Evolutionary conservation across 2,329 filamentous ascomycete genomes (phyloP).

Genomic region (Penicillium sp.): DNA sequence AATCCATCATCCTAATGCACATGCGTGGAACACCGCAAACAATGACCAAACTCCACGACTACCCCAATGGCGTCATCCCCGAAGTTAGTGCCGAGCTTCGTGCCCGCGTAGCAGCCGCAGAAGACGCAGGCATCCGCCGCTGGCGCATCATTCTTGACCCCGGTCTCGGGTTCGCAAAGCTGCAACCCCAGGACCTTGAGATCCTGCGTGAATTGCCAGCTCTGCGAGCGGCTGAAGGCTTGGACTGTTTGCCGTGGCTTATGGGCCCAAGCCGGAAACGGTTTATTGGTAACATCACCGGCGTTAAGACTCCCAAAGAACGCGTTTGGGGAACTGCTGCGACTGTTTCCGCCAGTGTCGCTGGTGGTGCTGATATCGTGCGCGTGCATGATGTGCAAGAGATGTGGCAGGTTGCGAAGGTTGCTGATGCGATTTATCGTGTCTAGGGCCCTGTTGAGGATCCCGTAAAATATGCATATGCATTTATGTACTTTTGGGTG

Average conservation of each 20-base stretch:
- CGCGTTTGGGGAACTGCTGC: slow-evolving; percentile 84
- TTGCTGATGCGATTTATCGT: slow-evolving; percentile 92
- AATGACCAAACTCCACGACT: slow-evolving; percentile 70
- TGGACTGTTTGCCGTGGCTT: slow-evolving; percentile 76
- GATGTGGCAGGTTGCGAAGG: slow-evolving; percentile 80
- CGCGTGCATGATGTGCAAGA: slow-evolving; percentile 86
- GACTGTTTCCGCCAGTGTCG: slow-evolving; percentile 79
- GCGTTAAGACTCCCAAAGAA: slow-evolving; percentile 67
- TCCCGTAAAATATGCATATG: neutral
- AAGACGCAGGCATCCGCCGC: slow-evolving; percentile 77
- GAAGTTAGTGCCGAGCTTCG: slow-evolving; percentile 69
- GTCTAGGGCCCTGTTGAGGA: slow-evolving; percentile 13
- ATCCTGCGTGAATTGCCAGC: slow-evolving; percentile 68
- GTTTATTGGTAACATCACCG: slow-evolving; percentile 83
- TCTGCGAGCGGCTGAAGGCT: slow-evolving; percentile 49
- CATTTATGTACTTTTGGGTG: neutral
- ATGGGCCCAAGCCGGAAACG: slow-evolving; percentile 85
- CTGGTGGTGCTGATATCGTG: slow-evolving; percentile 86
- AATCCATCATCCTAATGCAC: slow-evolving; percentile 84
- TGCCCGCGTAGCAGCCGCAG: slow-evolving; percentile 70
- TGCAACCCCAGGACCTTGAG: slow-evolving; percentile 74
- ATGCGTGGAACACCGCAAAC: slow-evolving; percentile 86
- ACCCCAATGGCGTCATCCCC: slow-evolving; percentile 66
- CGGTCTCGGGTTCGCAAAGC: slow-evolving; percentile 92
- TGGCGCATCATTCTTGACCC: slow-evolving; percentile 97